Evolutionary conservation across 2,329 filamentous ascomycete genomes (phyloP).

Genomic region (Phyllosticta citriasiana): DNA sequence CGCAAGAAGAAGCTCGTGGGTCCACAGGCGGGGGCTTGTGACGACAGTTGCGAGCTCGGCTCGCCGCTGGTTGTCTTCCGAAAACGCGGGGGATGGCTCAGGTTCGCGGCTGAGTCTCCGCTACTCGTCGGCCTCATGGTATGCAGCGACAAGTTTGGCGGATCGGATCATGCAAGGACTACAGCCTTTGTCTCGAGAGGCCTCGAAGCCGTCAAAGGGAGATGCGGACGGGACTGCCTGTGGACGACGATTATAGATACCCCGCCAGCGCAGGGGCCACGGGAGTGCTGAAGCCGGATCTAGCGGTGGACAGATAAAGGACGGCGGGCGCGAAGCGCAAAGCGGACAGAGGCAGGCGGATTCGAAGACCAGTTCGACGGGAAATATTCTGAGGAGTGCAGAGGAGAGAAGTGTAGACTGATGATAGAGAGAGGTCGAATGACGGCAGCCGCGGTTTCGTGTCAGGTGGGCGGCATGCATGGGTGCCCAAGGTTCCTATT

Average conservation of each 20-base stretch:
- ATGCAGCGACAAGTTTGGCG: background rate
- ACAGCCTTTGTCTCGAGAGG: background rate
- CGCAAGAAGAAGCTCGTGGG: constrained; percentile 52
- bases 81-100: constrained; percentile 20
- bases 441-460: background rate
- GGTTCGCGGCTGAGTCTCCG: constrained; percentile 24
- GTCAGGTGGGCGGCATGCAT: constrained; percentile 6
- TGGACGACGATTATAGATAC: constrained; percentile 9
- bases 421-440: constrained; percentile 3
- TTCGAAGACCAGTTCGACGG: background rate
- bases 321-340: background rate
- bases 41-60: background rate
- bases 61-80: constrained; percentile 28
- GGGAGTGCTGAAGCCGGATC: constrained; percentile 6
- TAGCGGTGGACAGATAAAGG: constrained; percentile 10
- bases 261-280: constrained; percentile 10
- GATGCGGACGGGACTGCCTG: background rate
- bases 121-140: constrained; percentile 26
- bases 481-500: background rate
- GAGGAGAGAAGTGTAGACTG: background rate
- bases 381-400: background rate
- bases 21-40: constrained; percentile 22
- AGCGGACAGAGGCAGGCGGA: background rate
- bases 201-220: background rate
- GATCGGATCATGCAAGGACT: background rate